These are phyloP conservation scores for Ceratorhiza oryzae-sativae DNA, from an alignment of 1,284 basidiomycete species.

Conservation along the genomic window DNA sequence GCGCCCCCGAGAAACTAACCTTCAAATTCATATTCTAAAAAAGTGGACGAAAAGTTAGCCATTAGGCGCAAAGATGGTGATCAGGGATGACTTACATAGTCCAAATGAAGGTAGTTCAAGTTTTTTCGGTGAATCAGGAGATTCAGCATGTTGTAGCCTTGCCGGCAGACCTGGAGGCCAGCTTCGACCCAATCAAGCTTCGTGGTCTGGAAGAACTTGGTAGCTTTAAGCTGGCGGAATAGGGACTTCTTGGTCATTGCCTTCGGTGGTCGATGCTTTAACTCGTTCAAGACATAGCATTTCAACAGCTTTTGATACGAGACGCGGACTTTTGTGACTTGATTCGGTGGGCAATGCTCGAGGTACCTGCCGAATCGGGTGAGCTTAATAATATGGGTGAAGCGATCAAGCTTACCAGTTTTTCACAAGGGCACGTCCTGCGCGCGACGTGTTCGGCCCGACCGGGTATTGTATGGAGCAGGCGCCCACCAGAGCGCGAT, in stretches of 20 bases:
- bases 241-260: conserved; percentile 98
- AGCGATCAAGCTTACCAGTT: conserved; percentile 66
- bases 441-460: conserved; percentile 90
- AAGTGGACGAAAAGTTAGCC: not conserved
- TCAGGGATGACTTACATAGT: conserved; percentile 61
- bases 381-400: not conserved
- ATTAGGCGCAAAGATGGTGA: conserved; percentile 46
- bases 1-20: conserved; percentile 51
- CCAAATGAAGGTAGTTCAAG: conserved; percentile 92
- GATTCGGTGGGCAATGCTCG: conserved; percentile 96
- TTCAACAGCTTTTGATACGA: conserved; percentile 99
- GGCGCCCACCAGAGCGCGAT: conserved; percentile 99
- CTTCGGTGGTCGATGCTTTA: conserved; percentile 89
- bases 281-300: conserved; percentile 93
- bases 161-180: conserved; percentile 96
- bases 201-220: conserved; percentile 99
- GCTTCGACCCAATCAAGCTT: conserved; percentile 99
- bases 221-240: conserved; percentile 94
- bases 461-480: conserved; percentile 92
- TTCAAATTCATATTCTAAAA: conserved; percentile 86
- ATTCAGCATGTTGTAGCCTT: conserved; percentile 99
- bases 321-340: conserved; percentile 97
- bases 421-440: conserved; percentile 98
- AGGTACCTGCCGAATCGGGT: conserved; percentile 60
- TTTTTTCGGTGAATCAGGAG: conserved; percentile 99